These are phyloP conservation scores for Phialophora chinensis DNA, from an alignment of 2,329 filamentous ascomycete genomes.

Conservation along the genomic window DNA sequence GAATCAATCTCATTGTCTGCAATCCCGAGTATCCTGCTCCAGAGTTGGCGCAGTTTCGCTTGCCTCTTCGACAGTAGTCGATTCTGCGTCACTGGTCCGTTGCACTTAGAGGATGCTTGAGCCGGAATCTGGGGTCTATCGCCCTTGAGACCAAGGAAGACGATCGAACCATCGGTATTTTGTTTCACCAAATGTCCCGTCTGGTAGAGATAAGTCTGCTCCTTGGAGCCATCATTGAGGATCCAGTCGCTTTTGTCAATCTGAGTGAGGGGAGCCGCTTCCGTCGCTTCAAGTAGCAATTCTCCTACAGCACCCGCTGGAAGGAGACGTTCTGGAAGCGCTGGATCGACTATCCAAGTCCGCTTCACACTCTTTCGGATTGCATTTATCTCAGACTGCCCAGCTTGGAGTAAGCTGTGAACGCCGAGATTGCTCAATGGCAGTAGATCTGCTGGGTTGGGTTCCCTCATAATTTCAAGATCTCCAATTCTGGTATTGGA, in stretches of 20 bases:
- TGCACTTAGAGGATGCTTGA: no score
- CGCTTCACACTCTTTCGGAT: no score
- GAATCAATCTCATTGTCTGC: conserved; percentile 42
- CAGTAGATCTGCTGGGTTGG: background rate
- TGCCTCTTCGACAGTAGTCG: conserved; percentile 20
- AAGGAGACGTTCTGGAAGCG: conserved; percentile 41
- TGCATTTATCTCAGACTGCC: no score
- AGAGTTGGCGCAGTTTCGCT: conserved; percentile 53
- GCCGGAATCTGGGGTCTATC: no score
- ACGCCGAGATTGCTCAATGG: background rate
- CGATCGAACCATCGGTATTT: conserved; percentile 3
- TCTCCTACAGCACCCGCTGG: conserved; percentile 48
- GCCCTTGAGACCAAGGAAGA: conserved; percentile 2
- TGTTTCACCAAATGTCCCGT: conserved; percentile 2
- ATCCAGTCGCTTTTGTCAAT: no score
- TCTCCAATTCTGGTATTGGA: conserved; percentile 20
- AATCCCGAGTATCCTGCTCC: conserved; percentile 57
- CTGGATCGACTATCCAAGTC: no score
- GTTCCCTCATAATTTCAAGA: background rate
- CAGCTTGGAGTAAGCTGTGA: conserved; percentile 1
- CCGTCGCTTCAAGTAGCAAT: conserved; percentile 48
- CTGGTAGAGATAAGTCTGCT: background rate
- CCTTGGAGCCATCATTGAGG: conserved; percentile 12
- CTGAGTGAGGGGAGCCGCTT: background rate
- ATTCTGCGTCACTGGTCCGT: no score